Conservation (phyloP, 73 alveolate species). For the Stentor coeruleus region DNA sequence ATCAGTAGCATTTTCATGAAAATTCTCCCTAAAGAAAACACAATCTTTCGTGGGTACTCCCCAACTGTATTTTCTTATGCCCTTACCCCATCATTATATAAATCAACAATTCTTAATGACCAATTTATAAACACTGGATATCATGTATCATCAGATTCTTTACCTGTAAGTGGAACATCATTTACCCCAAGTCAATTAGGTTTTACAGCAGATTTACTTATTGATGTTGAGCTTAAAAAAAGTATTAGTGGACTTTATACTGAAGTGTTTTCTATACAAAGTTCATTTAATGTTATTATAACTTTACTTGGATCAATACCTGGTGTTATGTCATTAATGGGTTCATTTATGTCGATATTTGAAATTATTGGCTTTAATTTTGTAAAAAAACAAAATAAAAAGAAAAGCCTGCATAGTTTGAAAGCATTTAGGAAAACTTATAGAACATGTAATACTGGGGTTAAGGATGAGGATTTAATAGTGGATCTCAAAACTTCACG, state of each 20-base stretch:
- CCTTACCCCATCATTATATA: background rate
- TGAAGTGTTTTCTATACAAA: background rate
- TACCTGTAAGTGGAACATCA: background rate
- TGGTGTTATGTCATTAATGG: background rate
- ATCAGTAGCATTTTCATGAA: background rate
- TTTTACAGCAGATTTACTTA: background rate
- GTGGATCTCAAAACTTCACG: too few species aligned
- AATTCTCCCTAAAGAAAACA: background rate
- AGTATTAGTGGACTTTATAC: background rate
- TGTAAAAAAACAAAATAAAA: too few species aligned
- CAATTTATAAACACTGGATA: background rate
- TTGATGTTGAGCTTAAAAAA: background rate
- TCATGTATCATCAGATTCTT: background rate
- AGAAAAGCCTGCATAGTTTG: too few species aligned
- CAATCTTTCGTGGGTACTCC: background rate
- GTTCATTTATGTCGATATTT: background rate
- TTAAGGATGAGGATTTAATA: too few species aligned
- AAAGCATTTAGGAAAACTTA: too few species aligned
- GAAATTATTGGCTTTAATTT: too few species aligned
- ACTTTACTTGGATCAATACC: background rate
- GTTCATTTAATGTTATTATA: background rate
- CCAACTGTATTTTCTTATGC: background rate
- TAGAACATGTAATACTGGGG: too few species aligned
- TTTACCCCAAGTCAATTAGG: background rate
- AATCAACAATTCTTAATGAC: background rate